These are phyloP conservation scores for Nannizziopsis arthrosporioides DNA, from an alignment of 2,329 filamentous ascomycete genomes.

Conservation along the genomic window DNA sequence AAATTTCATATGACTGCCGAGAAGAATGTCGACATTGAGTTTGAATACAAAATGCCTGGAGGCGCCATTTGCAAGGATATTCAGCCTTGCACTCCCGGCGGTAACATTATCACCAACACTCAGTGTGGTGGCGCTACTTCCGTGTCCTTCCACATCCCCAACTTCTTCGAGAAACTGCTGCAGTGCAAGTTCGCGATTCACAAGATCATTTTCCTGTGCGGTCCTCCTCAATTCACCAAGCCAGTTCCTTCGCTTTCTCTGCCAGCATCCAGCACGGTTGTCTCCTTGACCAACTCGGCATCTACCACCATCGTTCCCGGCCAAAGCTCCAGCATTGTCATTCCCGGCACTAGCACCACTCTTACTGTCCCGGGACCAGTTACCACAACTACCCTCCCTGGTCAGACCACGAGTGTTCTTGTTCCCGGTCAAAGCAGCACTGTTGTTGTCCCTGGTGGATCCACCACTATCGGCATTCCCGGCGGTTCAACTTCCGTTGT, in stretches of 20 bases:
- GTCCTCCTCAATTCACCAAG: conserved; percentile 16
- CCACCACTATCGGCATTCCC: neutral
- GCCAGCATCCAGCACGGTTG: conserved; percentile 77
- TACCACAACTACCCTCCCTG: neutral
- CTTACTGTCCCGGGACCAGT: neutral
- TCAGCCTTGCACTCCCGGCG: conserved; percentile 52
- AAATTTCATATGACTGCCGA: conserved; percentile 62
- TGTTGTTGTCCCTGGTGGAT: neutral
- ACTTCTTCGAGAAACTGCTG: conserved; percentile 40
- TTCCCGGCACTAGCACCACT: neutral
- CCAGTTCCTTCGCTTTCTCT: conserved; percentile 75
- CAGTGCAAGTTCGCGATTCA: conserved; percentile 63
- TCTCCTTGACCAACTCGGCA: conserved; percentile 62
- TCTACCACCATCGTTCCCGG: neutral
- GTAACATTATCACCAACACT: conserved; percentile 62
- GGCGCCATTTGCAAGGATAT: conserved; percentile 72
- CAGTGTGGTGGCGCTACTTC: conserved; percentile 86
- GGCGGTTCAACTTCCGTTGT: neutral
- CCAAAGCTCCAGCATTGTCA: neutral
- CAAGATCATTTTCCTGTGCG: conserved; percentile 65
- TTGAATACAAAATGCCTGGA: conserved; percentile 78
- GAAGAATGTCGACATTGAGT: conserved; percentile 67
- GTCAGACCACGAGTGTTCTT: neutral
- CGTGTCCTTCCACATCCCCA: conserved; percentile 57
- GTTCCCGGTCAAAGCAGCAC: neutral